Conservation (phyloP, 495 filamentous ascomycete genomes). For the Oidiodendron maius region DNA sequence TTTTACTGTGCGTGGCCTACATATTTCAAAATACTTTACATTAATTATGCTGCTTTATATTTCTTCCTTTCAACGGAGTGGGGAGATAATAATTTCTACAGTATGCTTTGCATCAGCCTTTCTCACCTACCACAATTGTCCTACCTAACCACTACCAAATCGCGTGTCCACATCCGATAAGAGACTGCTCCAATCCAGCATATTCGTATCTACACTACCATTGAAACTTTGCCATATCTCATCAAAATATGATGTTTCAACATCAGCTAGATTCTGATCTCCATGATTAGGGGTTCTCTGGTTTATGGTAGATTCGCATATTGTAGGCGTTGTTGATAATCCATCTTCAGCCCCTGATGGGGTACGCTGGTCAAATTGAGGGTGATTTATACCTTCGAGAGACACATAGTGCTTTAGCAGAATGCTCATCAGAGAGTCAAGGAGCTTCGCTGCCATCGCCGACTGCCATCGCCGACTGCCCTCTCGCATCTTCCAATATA, state of each 20-base stretch:
- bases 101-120: too few relatives aligned
- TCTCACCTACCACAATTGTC: too few relatives aligned
- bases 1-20: too few relatives aligned
- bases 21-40: too few relatives aligned
- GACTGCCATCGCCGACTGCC: slow-evolving; percentile 26
- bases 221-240: slow-evolving; percentile 2
- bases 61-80: too few relatives aligned
- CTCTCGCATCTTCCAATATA: slow-evolving; percentile 34
- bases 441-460: too few relatives aligned
- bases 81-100: too few relatives aligned
- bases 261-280: neutral
- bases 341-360: neutral
- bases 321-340: neutral
- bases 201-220: neutral
- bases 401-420: slow-evolving; percentile 25
- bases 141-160: too few relatives aligned
- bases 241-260: neutral
- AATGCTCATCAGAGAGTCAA: slow-evolving; percentile 29
- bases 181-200: neutral
- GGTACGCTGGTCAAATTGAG: neutral
- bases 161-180: too few relatives aligned
- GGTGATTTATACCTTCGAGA: neutral
- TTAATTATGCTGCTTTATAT: too few relatives aligned
- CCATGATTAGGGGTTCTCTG: neutral
- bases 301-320: neutral